phyloP scores from a whole-genome alignment of 441 rosid species.

The Biscutella laevigata region DNA sequence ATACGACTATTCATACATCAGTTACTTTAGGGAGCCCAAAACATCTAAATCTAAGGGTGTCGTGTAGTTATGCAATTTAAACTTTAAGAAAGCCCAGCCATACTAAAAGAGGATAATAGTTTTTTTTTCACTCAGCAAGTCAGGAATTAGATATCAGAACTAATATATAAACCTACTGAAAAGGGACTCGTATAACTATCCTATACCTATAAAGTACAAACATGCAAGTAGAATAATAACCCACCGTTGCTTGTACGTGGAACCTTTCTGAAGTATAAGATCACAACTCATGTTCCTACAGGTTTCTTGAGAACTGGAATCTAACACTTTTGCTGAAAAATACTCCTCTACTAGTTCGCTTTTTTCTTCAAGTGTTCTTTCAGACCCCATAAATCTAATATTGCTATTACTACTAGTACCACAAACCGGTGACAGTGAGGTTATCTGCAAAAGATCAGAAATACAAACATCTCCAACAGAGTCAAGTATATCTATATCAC shows the following conservation, averaged over 20 bases:
- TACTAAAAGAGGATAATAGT: not conserved
- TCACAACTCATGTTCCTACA: slow-evolving; percentile 55
- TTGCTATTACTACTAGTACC: slow-evolving; percentile 8
- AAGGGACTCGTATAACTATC: not conserved
- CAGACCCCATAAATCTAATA: slow-evolving; percentile 23
- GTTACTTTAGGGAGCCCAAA: not conserved
- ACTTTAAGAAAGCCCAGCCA: not conserved
- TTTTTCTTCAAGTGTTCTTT: slow-evolving; percentile 25
- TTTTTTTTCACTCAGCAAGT: not conserved
- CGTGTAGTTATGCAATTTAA: not conserved
- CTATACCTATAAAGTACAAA: slow-evolving; percentile 2
- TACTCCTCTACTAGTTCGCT: slow-evolving; percentile 50
- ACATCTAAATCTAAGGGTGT: not conserved
- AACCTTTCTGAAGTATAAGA: slow-evolving; percentile 56
- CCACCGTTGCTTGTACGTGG: slow-evolving; percentile 60
- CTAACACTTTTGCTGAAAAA: slow-evolving; percentile 49
- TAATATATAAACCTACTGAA: not conserved
- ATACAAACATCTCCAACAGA: not conserved
- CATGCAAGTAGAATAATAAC: slow-evolving; percentile 2
- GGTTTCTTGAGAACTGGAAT: slow-evolving; percentile 47
- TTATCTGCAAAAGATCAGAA: not conserved
- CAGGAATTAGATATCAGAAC: not conserved
- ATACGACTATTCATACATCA: not conserved
- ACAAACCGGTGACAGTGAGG: not conserved
- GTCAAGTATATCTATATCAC: slow-evolving; percentile 4